A percentile compares a stretch with the other conserved stretches of the same genome.
Evolutionary conservation across 2,329 filamentous ascomycete genomes (phyloP).

Genomic region (Chalara sp.): DNA sequence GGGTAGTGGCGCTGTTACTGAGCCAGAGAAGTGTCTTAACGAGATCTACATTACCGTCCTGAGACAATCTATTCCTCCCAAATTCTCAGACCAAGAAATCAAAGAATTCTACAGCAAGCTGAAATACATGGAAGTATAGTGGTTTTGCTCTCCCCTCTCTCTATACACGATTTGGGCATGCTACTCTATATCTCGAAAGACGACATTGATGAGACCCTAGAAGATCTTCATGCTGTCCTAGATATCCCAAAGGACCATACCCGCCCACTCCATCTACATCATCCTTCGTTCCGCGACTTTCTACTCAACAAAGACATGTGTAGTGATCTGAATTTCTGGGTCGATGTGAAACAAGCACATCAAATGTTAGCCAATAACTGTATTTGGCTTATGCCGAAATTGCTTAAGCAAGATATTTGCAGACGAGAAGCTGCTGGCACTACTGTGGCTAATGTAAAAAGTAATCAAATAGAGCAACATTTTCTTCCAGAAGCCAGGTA

Average conservation of each 20-base stretch:
- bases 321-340: background rate
- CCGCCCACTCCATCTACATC: background rate
- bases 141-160: background rate
- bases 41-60: background rate
- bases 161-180: background rate
- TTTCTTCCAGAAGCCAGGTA: background rate
- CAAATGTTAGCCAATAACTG: background rate
- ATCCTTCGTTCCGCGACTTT: background rate
- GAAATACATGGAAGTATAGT: background rate
- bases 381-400: background rate
- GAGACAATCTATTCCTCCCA: background rate
- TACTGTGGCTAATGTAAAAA: background rate
- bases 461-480: background rate
- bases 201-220: background rate
- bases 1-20: background rate
- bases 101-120: background rate
- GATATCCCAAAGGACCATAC: background rate
- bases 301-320: background rate
- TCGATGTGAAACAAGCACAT: background rate
- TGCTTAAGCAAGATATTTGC: background rate
- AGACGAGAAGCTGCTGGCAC: background rate
- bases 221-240: background rate
- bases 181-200: background rate
- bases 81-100: background rate
- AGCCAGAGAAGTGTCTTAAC: background rate